Evolutionary conservation across 208 protist species (phyloP).

Genomic region (Trichomonas gallinae): DNA sequence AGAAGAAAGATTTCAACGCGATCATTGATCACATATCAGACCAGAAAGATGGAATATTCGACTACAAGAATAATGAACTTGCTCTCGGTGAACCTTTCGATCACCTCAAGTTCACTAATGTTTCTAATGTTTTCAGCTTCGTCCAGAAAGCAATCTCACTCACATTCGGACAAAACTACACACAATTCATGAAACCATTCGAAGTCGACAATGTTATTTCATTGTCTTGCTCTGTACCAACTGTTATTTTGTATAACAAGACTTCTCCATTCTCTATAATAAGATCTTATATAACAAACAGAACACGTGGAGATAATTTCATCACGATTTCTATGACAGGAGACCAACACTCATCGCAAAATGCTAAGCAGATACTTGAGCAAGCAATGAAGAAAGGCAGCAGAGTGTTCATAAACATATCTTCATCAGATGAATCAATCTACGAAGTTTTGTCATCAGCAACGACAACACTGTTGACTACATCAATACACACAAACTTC

Average conservation of each 20-base stretch:
- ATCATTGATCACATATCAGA: neutral
- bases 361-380: neutral
- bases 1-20: neutral
- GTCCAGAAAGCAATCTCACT: neutral
- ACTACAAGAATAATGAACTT: neutral
- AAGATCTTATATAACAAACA: neutral
- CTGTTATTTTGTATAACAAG: neutral
- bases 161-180: neutral
- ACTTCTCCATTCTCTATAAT: neutral
- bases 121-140: neutral
- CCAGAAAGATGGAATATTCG: neutral
- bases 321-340: neutral
- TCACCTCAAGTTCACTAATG: slow-evolving; percentile 6
- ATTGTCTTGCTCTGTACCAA: neutral
- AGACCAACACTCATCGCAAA: neutral
- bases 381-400: neutral
- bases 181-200: neutral
- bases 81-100: neutral
- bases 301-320: neutral
- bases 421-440: too few species aligned
- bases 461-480: neutral
- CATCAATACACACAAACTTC: neutral
- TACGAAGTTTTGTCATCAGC: neutral
- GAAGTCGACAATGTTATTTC: slow-evolving; percentile 3
- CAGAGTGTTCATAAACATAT: neutral